Percentiles rank a stretch among this genome's conserved stretches.
These are phyloP conservation scores for Aspergillus floridensis DNA, from an alignment of 2,329 filamentous ascomycete species.

Conservation along the genomic window DNA sequence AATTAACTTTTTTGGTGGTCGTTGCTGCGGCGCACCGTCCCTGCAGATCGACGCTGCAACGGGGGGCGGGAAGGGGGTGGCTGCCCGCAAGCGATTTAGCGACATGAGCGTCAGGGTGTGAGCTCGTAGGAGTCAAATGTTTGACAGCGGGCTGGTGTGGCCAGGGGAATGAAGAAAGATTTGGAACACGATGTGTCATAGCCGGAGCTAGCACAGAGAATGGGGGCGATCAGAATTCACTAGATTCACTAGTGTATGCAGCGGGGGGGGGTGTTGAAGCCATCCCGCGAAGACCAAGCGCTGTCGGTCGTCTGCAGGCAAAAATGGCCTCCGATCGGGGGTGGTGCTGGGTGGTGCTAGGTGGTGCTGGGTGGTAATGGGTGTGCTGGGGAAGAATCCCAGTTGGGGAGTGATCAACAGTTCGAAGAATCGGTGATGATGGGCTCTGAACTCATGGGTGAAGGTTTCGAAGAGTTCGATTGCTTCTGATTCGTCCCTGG, in stretches of 20 bases:
- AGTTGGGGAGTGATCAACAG: background rate
- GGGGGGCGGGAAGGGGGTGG: background rate
- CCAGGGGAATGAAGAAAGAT: background rate
- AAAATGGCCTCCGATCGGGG: background rate
- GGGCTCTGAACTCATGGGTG: background rate
- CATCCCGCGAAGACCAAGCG: background rate
- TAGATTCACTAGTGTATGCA: background rate
- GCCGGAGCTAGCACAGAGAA: background rate
- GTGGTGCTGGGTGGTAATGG: background rate
- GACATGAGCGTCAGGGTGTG: background rate
- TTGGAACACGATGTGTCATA: background rate
- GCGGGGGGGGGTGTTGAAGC: background rate
- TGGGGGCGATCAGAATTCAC: background rate
- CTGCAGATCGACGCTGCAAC: slow-evolving; percentile 12
- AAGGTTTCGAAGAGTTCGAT: background rate
- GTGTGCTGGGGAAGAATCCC: background rate
- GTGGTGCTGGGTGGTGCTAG: background rate
- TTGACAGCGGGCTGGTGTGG: background rate
- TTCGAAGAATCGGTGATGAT: background rate
- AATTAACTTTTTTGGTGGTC: background rate
- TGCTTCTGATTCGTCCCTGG: background rate
- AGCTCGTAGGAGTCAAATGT: background rate
- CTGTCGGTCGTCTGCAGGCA: background rate
- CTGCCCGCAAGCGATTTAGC: background rate
- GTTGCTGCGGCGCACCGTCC: slow-evolving; percentile 7